phyloP scores from a whole-genome alignment of 495 filamentous ascomycete species.

The Xylaria grammica region DNA sequence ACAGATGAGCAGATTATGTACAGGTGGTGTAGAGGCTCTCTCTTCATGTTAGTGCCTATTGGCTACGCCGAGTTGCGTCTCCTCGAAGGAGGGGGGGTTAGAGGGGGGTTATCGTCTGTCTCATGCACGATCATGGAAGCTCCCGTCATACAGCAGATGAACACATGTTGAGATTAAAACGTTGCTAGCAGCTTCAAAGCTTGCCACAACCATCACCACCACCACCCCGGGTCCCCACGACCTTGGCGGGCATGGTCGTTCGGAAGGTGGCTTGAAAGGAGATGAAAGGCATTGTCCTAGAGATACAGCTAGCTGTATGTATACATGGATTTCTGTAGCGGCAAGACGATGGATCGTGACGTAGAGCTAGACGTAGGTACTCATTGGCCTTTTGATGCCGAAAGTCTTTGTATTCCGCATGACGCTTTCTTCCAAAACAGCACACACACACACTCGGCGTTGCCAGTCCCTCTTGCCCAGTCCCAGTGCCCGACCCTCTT shows the following conservation, averaged over 20 bases:
- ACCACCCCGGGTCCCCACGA: no score
- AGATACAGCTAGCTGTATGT: no score
- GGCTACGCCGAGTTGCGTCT: neutral
- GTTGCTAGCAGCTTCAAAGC: constrained; percentile 5
- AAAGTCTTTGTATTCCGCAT: constrained; percentile 8
- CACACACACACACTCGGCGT: neutral
- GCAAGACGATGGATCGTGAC: neutral
- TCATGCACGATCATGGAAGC: neutral
- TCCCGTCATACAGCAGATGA: constrained; percentile 4
- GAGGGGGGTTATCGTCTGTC: neutral
- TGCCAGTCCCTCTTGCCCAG: neutral
- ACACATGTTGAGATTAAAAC: constrained; percentile 7
- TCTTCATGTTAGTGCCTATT: no score
- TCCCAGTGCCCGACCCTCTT: neutral
- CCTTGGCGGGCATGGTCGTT: no score
- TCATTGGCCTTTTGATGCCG: neutral
- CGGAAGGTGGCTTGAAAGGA: no score
- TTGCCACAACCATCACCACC: neutral
- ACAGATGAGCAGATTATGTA: no score
- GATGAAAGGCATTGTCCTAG: neutral
- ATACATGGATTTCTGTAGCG: no score
- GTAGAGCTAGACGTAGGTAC: neutral
- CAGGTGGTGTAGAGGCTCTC: no score
- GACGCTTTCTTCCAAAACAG: neutral
- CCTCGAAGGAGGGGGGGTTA: no score